Evolutionary conservation across 768 basidiomycete species (phyloP).

Genomic region (button mushroom (Agaricus bisporus)): DNA sequence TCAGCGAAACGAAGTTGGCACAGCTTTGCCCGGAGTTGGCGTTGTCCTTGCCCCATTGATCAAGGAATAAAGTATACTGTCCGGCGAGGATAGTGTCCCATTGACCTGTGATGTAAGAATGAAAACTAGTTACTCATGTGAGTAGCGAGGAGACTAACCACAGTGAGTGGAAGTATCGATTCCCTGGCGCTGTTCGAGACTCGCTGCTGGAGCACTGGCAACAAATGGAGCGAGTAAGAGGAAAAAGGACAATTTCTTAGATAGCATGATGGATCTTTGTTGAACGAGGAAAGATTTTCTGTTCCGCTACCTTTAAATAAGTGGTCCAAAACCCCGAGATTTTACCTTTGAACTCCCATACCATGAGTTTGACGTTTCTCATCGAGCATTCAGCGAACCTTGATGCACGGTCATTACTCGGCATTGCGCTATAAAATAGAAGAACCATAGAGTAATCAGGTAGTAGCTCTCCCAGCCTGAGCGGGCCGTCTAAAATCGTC

Average conservation of each 20-base stretch:
- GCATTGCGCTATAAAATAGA: too few relatives aligned
- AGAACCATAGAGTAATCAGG: too few relatives aligned
- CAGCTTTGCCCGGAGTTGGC: slow-evolving; percentile 48
- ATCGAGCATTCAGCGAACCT: neutral
- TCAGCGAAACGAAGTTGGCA: slow-evolving; percentile 36
- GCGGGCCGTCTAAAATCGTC: slow-evolving; percentile 2
- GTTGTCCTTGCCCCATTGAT: slow-evolving; percentile 38
- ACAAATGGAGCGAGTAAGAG: slow-evolving; percentile 24
- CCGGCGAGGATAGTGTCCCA: slow-evolving; percentile 43
- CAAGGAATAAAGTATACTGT: slow-evolving; percentile 41
- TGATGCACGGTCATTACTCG: neutral
- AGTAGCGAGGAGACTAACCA: slow-evolving; percentile 17
- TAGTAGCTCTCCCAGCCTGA: neutral
- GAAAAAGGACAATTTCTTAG: slow-evolving; percentile 22
- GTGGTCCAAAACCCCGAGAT: neutral
- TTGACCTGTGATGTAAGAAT: slow-evolving; percentile 29
- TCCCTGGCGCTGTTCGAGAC: slow-evolving; percentile 21
- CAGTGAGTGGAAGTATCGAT: slow-evolving; percentile 34
- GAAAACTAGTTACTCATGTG: neutral
- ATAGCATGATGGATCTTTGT: slow-evolving; percentile 12
- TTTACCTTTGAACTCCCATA: slow-evolving; percentile 5
- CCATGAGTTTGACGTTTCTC: neutral
- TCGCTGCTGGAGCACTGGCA: slow-evolving; percentile 23
- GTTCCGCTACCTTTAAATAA: neutral
- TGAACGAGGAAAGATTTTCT: neutral